phyloP scores from a whole-genome alignment of 441 rosid species.

The Hura crepitans region DNA sequence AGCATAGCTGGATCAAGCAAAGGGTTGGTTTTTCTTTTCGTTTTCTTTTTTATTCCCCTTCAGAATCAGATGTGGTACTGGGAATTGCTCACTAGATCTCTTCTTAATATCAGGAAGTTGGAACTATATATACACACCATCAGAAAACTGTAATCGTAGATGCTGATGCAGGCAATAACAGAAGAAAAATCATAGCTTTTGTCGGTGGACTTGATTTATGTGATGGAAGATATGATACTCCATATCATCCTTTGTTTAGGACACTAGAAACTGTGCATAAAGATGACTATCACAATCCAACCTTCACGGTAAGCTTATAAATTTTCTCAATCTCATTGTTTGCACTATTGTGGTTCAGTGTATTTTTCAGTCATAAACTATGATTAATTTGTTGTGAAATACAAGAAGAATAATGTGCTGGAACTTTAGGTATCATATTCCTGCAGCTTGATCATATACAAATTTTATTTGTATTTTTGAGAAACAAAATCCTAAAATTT shows the following conservation, averaged over 20 bases:
- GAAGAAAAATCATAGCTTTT: slow-evolving; percentile 86
- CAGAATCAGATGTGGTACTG: background rate
- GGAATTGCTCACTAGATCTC: slow-evolving; percentile 11
- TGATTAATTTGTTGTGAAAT: background rate
- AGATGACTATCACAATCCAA: slow-evolving; percentile 92
- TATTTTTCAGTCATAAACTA: background rate
- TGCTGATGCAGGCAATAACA: slow-evolving; percentile 72
- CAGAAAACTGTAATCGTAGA: slow-evolving; percentile 93
- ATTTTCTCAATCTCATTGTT: slow-evolving; percentile 15
- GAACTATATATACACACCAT: slow-evolving; percentile 92
- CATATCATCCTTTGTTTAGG: slow-evolving; percentile 75
- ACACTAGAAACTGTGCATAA: slow-evolving; percentile 65
- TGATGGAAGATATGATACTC: slow-evolving; percentile 92
- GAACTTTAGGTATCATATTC: background rate
- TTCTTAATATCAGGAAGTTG: slow-evolving; percentile 64
- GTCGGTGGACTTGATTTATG: slow-evolving; percentile 98
- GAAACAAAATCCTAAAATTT: slow-evolving; percentile 5
- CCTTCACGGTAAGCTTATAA: slow-evolving; percentile 58
- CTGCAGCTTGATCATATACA: background rate
- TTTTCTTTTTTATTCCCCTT: background rate
- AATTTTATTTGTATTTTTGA: background rate
- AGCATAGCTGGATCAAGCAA: slow-evolving; percentile 86
- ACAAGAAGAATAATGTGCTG: slow-evolving; percentile 2
- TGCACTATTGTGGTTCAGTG: slow-evolving; percentile 9
- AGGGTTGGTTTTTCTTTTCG: slow-evolving; percentile 42